Base-by-base conservation (phyloP, 2,329 filamentous ascomycete genomes). In the Phyllosticta citrichinensis region DNA sequence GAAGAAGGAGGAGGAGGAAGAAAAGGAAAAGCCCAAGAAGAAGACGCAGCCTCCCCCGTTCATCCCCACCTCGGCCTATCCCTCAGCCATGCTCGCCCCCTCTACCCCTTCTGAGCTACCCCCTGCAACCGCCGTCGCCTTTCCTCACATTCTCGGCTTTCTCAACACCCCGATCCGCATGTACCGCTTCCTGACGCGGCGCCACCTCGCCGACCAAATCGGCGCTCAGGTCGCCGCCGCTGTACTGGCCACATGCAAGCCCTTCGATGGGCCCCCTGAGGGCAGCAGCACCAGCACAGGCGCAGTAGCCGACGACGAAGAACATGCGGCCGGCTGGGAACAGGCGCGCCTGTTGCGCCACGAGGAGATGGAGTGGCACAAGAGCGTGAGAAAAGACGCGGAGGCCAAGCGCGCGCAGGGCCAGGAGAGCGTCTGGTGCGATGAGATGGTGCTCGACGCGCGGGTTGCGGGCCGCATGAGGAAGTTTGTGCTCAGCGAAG, bases 81-180 rank as follows among this genome's bases (percentile, higher is more conserved):
- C 83, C 8, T 78, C 83, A 47, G 83, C 88, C 51, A 69, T 76
- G 24, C 79, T 91, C 57, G 86, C 92, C 0, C 71, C 80, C 30
- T 79, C 81, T 53, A 82, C 88, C 52, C 93, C 93, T 3, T 70
- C 79, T 64, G 83, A 87, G 62, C 84, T 99, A 69, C 83, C 86
- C 47, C 91, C 91, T 52, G 86, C 87, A 5, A 79, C 82, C 24
- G 81, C 88, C 14, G 81, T 99, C 63, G 79, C 83, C 52, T 89
- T 96, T 73, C 93, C 93, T 0, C 93, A 97, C 72, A 83, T 97
- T 62, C 87, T 99, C 30, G 94, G 94, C 63, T 96, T 99, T 79
- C 78, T 89, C 64, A 93, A 94, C 76, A 97, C 93, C 2, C 89
- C 91, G 0, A 88, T 86, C 65, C 87, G 94, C 63, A 80, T 97